phyloP scores from a whole-genome alignment of 768 basidiomycete genomes.

The Clitopilus hobsonii region DNA sequence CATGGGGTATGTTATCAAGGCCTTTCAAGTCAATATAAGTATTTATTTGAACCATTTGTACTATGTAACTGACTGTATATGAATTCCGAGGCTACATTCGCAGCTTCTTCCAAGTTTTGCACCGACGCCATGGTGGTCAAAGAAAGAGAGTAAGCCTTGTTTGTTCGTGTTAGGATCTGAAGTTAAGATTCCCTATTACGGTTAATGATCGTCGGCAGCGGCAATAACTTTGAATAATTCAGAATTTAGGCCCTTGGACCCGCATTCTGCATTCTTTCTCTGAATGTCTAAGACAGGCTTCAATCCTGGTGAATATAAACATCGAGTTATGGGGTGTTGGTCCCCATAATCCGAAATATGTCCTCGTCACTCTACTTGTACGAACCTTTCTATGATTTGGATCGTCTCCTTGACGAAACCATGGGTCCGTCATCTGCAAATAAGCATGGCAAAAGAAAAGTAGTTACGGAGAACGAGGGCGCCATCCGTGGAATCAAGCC shows the following conservation, averaged over 20 bases:
- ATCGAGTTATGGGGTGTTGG: no score
- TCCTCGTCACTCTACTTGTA: slow-evolving; percentile 26
- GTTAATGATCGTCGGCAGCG: no score
- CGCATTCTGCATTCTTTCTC: no score
- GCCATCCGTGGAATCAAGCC: slow-evolving; percentile 15
- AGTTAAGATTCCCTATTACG: no score
- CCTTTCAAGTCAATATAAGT: slow-evolving; percentile 22
- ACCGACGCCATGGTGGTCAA: slow-evolving; percentile 14
- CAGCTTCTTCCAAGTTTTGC: slow-evolving; percentile 50
- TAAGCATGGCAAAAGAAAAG: slow-evolving; percentile 10
- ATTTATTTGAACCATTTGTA: neutral
- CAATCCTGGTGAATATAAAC: no score
- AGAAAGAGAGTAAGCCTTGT: slow-evolving; percentile 3
- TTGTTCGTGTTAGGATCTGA: slow-evolving; percentile 7
- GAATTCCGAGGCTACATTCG: slow-evolving; percentile 49
- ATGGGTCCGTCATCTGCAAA: slow-evolving; percentile 14
- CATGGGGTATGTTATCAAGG: slow-evolving; percentile 50
- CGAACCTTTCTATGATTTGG: slow-evolving; percentile 39
- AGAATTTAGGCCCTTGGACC: no score
- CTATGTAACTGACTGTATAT: slow-evolving; percentile 40
- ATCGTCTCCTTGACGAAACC: slow-evolving; percentile 39
- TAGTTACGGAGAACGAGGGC: slow-evolving; percentile 3
- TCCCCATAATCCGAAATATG: no score
- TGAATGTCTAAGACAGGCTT: no score
- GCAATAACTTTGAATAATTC: no score